A percentile compares a stretch with the other conserved stretches of the same genome.
Evolutionary conservation across 371 early-diverging fungal genomes (phyloP).

Genomic region (Lichtheimia ornata): DNA sequence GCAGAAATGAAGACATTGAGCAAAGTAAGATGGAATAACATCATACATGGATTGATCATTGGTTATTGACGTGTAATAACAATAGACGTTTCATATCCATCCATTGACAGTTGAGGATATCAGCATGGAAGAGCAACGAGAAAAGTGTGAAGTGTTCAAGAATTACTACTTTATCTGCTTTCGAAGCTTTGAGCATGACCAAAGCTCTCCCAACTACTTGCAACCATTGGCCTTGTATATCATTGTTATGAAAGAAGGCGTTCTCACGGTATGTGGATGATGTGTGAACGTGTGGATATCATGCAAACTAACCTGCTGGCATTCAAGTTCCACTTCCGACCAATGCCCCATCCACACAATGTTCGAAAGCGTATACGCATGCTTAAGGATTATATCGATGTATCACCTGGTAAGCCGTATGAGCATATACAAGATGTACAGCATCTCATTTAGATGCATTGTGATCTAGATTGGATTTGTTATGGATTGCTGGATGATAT

Average conservation of each 20-base stretch:
- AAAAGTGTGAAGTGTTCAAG: slow-evolving; percentile 90
- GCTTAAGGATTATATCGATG: slow-evolving; percentile 62
- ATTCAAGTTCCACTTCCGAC: slow-evolving; percentile 69
- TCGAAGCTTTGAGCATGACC: slow-evolving; percentile 73
- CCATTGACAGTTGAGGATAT: slow-evolving; percentile 93
- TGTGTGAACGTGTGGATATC: background rate
- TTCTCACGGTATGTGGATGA: slow-evolving; percentile 63
- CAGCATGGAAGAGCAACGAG: slow-evolving; percentile 85
- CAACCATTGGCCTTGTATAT: slow-evolving; percentile 83
- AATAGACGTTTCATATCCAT: slow-evolving; percentile 72
- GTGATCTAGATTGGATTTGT: slow-evolving; percentile 76
- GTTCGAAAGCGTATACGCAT: slow-evolving; percentile 78
- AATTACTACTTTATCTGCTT: slow-evolving; percentile 92
- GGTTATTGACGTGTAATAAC: background rate
- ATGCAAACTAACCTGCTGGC: background rate
- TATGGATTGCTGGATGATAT: slow-evolving; percentile 88
- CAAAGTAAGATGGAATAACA: slow-evolving; percentile 29
- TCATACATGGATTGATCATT: background rate
- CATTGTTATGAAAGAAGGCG: slow-evolving; percentile 77
- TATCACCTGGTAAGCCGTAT: slow-evolving; percentile 51
- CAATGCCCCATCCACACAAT: slow-evolving; percentile 72
- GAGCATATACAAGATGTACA: background rate
- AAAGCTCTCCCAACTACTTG: slow-evolving; percentile 65
- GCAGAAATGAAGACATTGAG: slow-evolving; percentile 70
- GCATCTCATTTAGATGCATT: background rate